phyloP scores from a whole-genome alignment of 768 basidiomycete species.

The Kwoniella botswanensis region DNA sequence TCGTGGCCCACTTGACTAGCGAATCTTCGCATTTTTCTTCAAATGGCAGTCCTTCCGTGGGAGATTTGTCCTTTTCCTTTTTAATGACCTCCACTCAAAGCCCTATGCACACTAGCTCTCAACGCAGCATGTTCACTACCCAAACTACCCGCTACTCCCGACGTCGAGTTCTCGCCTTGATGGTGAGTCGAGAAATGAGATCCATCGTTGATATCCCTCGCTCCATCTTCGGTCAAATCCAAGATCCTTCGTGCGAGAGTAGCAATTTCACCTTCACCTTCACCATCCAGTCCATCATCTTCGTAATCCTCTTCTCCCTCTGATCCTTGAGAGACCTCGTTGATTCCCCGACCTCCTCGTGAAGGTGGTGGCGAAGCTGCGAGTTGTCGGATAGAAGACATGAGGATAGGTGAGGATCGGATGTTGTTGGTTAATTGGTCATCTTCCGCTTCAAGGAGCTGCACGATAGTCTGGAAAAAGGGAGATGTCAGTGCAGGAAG shows the following conservation, averaged over 20 bases:
- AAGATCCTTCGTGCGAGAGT: slow-evolving; percentile 80
- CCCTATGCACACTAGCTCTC: slow-evolving; percentile 46
- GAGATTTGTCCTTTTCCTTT: background rate
- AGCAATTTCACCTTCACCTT: slow-evolving; percentile 90
- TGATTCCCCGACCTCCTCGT: slow-evolving; percentile 29
- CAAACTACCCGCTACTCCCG: slow-evolving; percentile 18
- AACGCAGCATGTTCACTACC: slow-evolving; percentile 38
- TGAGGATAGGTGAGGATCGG: slow-evolving; percentile 76
- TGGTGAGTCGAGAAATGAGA: slow-evolving; percentile 12
- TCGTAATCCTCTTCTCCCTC: slow-evolving; percentile 72
- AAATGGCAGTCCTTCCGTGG: too few relatives aligned
- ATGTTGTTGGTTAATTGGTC: slow-evolving; percentile 88
- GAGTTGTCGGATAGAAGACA: slow-evolving; percentile 84
- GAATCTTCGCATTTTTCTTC: too few relatives aligned
- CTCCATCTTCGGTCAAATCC: slow-evolving; percentile 73
- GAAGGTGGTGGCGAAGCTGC: slow-evolving; percentile 61
- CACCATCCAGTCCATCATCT: slow-evolving; percentile 50
- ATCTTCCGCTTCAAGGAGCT: slow-evolving; percentile 95
- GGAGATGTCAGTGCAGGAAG: background rate
- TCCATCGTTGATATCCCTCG: slow-evolving; percentile 21
- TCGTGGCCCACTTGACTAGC: too few relatives aligned
- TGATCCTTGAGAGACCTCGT: slow-evolving; percentile 66
- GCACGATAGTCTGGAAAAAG: slow-evolving; percentile 74
- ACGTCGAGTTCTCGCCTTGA: background rate
- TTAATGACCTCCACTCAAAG: slow-evolving; percentile 32